Base-by-base conservation (phyloP, 1,284 basidiomycete species). In the Boletus holoroseus region DNA sequence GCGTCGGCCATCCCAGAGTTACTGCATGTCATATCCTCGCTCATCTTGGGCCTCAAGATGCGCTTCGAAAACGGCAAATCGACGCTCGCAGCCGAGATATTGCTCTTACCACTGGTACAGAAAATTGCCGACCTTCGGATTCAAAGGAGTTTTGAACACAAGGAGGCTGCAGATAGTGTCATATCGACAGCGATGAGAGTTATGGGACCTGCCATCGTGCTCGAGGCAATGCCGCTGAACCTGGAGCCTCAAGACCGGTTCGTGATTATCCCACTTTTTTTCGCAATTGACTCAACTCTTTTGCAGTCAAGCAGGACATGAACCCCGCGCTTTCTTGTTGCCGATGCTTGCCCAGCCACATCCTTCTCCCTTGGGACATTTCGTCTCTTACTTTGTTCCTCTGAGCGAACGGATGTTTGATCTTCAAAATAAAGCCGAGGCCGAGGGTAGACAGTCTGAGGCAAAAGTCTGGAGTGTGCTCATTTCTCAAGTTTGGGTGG, bases 401-500 rank as follows among this genome's bases (percentile, higher is more conserved):
- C 73, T 99, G 32, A 96, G 92, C 35, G 94, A 97, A 68, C 79
- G 85, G 35, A 85, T 99, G 78, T 99, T 98, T 64, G 82, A 91
- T 60, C 73, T 91, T 44, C 87, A 94, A 68, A 79, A 83, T 68
- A 81, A 77, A 5, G 87, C 90, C 0, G 86, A 89, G 55, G 71
- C 76, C 4, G 84, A 82, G 42, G 82, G 79, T 12, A 81, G 85
- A 41, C 76, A 76, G 42, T 82, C 91, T 6, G 94, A 98, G 69
- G 89, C 88, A 16, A 98, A 98, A 71, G 84, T 97, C 41, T 97
- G 91, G 88, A 88, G 83, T 60, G 92, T 95, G 9, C 77, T 98
- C 30, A 85, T 96, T 34, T 83, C 88, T 28, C 95, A 99, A 69
- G 83, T 96, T 42, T 98, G 95, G 95, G 78, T 82, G 54, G 93